Evolutionary conservation across 2,329 filamentous ascomycete species (phyloP).

Genomic region (Tolypocladium tropicale): DNA sequence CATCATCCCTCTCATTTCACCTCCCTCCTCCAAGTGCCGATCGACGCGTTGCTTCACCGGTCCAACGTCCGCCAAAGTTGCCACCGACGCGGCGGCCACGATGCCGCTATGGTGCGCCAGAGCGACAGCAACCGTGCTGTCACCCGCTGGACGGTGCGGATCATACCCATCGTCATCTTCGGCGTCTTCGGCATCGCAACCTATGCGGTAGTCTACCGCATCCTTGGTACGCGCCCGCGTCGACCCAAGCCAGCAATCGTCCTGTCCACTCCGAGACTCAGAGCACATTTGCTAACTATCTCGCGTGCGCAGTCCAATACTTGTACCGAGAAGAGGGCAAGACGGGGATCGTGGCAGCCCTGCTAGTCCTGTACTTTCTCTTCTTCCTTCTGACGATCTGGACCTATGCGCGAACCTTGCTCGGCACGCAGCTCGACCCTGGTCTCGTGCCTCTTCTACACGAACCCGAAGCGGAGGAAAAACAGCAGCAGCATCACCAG

Average conservation of each 20-base stretch:
- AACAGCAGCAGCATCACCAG: conserved; percentile 6
- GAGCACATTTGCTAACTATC: neutral
- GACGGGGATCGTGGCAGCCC: conserved; percentile 50
- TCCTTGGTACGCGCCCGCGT: conserved; percentile 49
- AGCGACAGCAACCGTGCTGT: conserved; percentile 16
- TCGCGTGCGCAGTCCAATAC: conserved; percentile 46
- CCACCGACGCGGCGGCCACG: conserved; percentile 6
- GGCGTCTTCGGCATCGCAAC: conserved; percentile 58
- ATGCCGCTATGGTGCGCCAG: conserved; percentile 21
- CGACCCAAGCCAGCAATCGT: neutral
- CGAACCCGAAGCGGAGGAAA: conserved; percentile 27
- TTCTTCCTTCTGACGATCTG: conserved; percentile 56
- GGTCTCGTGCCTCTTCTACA: conserved; percentile 56
- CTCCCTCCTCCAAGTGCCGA: neutral
- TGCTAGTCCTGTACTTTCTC: conserved; percentile 64
- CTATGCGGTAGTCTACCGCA: conserved; percentile 57
- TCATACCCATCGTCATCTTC: conserved; percentile 61
- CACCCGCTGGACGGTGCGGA: conserved; percentile 30
- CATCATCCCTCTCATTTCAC: neutral
- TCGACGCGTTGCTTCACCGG: neutral
- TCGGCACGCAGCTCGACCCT: conserved; percentile 58
- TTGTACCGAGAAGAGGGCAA: conserved; percentile 43
- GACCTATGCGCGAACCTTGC: conserved; percentile 62
- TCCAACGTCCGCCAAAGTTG: neutral
- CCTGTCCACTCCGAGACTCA: neutral